Evolutionary conservation across 805 yeast genomes (phyloP).

Genomic region (Barnettozyma siamensis): DNA sequence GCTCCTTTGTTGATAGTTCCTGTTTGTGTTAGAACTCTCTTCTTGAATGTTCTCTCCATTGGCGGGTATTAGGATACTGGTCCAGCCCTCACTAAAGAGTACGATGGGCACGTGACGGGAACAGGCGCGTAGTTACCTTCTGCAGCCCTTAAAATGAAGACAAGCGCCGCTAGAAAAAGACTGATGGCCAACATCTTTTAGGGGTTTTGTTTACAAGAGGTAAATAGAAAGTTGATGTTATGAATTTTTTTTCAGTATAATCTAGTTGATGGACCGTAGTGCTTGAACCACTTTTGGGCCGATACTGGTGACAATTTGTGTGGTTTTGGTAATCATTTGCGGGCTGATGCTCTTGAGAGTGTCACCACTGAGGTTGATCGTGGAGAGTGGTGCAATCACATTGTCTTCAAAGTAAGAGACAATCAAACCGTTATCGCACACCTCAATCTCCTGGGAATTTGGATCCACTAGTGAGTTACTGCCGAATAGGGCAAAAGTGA

Average conservation of each 20-base stretch:
- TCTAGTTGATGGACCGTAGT: constrained; percentile 7
- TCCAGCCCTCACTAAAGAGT: constrained; percentile 9
- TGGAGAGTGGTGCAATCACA: constrained; percentile 67
- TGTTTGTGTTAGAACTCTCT: background rate
- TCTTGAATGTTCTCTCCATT: no score
- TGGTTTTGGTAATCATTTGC: constrained; percentile 42
- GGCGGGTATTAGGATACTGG: constrained; percentile 7
- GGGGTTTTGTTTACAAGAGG: background rate
- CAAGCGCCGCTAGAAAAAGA: background rate
- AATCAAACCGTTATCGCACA: constrained; percentile 76
- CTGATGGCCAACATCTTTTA: background rate
- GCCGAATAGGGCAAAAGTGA: constrained; percentile 74
- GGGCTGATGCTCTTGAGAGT: constrained; percentile 52
- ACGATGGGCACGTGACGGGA: constrained; percentile 9
- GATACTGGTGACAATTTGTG: constrained; percentile 50
- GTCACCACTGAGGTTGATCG: constrained; percentile 52
- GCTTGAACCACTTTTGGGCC: constrained; percentile 53
- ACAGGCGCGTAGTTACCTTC: constrained; percentile 10
- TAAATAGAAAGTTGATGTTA: background rate
- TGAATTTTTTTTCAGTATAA: background rate
- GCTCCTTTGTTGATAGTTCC: constrained; percentile 13
- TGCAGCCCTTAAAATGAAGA: background rate
- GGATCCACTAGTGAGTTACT: constrained; percentile 71
- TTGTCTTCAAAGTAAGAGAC: constrained; percentile 65
- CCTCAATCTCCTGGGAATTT: constrained; percentile 80